Evolutionary conservation across 2,329 filamentous ascomycete species (phyloP), one percentile per base, ranked within the genome.

Genomic region (Aspergillus latus): DNA sequence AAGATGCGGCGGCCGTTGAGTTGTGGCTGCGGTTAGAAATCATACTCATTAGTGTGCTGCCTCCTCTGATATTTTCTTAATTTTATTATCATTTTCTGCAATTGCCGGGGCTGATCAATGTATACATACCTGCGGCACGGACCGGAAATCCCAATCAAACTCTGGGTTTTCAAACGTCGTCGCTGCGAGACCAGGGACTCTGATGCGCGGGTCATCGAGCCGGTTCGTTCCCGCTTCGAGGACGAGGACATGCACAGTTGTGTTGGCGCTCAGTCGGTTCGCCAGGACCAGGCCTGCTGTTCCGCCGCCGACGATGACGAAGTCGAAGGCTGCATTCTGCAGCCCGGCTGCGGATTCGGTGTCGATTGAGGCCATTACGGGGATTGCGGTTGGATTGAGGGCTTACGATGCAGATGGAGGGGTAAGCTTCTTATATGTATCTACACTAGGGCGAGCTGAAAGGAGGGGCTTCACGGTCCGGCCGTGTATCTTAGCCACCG

Each of bases 1-100:
- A 65, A 52, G 10, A 80, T 74, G 2, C 70, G 61, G 1, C 78
- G 73, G 10, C 72, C 70, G 13, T 74, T 72, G 4, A 79, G 72
- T n/a, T 64, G 59, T 10, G 51, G 21, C 21, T 21, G 21, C 21
- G 21, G 21, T 21, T 21, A 21, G 21, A 21, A 21, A 21, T 21
- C 21, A 21, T 21, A 21, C 21, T 21, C 21, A 21, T 21, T 21
- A 21, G 21, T 21, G 21, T 21, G 21, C 21, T 21, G 21, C 21
- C 21, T 21, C 21, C 21, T 21, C 21, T 21, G 21, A 21, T 21
- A 21, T 21, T 21, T 21, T 21, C 21, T 21, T 21, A 21, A 21
- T 21, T 21, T 21, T 21, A 21, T 21, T 21, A 21, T 21, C 21
- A 21, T 21, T 21, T 21, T 21, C 21, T 21, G 21, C 21, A 21